These are phyloP conservation scores for Solanum etuberosum DNA, from an alignment of 257 asterid genomes.

Conservation along the genomic window DNA sequence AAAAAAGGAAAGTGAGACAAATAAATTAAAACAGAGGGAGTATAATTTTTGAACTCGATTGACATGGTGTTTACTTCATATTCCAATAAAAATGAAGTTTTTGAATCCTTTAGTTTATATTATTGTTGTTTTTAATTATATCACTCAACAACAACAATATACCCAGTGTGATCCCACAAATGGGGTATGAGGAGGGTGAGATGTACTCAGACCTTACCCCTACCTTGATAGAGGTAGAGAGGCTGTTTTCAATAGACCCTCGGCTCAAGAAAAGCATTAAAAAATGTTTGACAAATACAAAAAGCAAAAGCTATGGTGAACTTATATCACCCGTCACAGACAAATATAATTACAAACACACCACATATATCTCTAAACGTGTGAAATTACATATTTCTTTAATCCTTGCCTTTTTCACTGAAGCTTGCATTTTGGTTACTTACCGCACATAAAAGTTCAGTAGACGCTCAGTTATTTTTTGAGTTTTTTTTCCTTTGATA, in stretches of 20 bases:
- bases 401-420: not conserved
- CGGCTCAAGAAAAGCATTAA: not conserved
- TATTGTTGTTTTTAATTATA: not conserved
- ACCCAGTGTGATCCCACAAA: not conserved
- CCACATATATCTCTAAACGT: not conserved
- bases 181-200: not conserved
- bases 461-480: not conserved
- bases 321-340: not conserved
- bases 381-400: not conserved
- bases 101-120: not conserved
- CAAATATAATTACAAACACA: not conserved
- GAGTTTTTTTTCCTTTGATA: not conserved
- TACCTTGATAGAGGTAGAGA: not conserved
- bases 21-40: not conserved
- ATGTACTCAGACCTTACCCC: not conserved
- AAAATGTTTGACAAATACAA: not conserved
- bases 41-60: not conserved
- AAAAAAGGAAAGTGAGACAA: not conserved
- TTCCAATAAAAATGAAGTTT: not conserved
- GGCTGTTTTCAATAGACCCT: not conserved
- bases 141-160: not conserved
- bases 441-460: not conserved
- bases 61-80: not conserved
- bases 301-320: not conserved
- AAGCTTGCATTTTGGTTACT: not conserved